Evolutionary conservation across 2,329 filamentous ascomycete genomes (phyloP).

Genomic region (Sporothrix inflata): DNA sequence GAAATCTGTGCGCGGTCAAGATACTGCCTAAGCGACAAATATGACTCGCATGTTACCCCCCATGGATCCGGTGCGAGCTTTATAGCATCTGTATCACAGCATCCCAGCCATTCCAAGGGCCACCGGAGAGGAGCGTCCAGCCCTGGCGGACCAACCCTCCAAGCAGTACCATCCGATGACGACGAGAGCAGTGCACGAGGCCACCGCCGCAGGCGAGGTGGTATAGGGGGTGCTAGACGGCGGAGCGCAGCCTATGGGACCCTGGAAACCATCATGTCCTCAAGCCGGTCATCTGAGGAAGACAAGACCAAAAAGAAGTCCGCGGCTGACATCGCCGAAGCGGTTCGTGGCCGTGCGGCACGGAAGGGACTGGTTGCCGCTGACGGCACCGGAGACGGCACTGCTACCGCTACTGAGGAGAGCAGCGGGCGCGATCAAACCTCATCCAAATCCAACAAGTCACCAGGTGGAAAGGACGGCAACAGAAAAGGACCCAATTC

Average conservation of each 20-base stretch:
- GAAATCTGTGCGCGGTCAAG: constrained; percentile 68
- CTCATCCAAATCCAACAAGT: neutral
- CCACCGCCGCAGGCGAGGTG: constrained; percentile 48
- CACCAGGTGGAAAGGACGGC: neutral
- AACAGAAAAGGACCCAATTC: neutral
- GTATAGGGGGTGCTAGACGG: constrained; percentile 47
- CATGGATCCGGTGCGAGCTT: constrained; percentile 62
- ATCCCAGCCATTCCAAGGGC: constrained; percentile 10
- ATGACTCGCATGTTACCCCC: constrained; percentile 66
- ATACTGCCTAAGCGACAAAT: constrained; percentile 68
- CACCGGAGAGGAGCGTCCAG: constrained; percentile 35
- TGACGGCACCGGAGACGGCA: constrained; percentile 20
- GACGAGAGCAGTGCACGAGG: constrained; percentile 47
- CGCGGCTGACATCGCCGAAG: constrained; percentile 58
- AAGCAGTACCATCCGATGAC: constrained; percentile 61
- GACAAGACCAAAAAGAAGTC: constrained; percentile 63
- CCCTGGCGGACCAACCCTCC: constrained; percentile 57
- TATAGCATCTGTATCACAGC: constrained; percentile 50
- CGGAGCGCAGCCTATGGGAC: constrained; percentile 63
- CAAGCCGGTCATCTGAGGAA: constrained; percentile 66
- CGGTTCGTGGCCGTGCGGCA: constrained; percentile 54
- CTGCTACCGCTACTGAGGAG: constrained; percentile 39
- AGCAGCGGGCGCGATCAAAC: constrained; percentile 32
- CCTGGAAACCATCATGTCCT: constrained; percentile 68
- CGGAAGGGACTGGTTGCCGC: constrained; percentile 41